Evolutionary conservation across 805 yeast genomes (phyloP).

Genomic region (Yamadazyma nakazawae): DNA sequence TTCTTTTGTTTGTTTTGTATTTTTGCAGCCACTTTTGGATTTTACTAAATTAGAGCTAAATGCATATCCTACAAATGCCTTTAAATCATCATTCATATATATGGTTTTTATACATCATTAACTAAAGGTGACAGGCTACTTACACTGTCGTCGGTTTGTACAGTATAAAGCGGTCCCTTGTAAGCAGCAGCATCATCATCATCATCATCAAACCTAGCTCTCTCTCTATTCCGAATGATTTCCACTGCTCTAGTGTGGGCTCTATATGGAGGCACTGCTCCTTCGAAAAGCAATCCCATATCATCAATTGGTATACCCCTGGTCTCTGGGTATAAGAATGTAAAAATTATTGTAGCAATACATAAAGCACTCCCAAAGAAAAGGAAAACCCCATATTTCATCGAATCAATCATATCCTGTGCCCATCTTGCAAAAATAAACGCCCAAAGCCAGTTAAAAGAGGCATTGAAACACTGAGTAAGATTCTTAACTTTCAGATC

Average conservation of each 20-base stretch:
- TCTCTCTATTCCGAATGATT: constrained; percentile 4
- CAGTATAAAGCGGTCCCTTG: background rate
- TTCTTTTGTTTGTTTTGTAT: no score
- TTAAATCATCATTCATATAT: no score
- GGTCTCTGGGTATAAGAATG: constrained; percentile 36
- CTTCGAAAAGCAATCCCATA: constrained; percentile 29
- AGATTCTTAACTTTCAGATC: constrained; percentile 40
- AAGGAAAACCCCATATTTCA: constrained; percentile 44
- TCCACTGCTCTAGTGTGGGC: constrained; percentile 26
- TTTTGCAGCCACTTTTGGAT: no score
- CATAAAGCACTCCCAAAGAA: constrained; percentile 33
- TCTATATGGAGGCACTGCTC: constrained; percentile 27
- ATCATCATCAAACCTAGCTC: background rate
- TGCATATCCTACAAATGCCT: no score
- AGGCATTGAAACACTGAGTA: constrained; percentile 41
- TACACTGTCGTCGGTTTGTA: background rate
- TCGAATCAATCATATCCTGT: constrained; percentile 39
- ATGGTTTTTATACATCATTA: background rate
- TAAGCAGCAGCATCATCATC: background rate
- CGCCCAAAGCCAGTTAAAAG: constrained; percentile 49
- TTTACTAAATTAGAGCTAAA: no score
- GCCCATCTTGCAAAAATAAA: constrained; percentile 47
- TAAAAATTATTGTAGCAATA: constrained; percentile 26
- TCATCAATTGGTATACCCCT: constrained; percentile 34
- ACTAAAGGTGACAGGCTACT: background rate